Evolutionary conservation across 1,284 basidiomycete genomes (phyloP), one percentile per base, ranked within the genome.

Genomic region (Mycosarcoma mackinlayi): DNA sequence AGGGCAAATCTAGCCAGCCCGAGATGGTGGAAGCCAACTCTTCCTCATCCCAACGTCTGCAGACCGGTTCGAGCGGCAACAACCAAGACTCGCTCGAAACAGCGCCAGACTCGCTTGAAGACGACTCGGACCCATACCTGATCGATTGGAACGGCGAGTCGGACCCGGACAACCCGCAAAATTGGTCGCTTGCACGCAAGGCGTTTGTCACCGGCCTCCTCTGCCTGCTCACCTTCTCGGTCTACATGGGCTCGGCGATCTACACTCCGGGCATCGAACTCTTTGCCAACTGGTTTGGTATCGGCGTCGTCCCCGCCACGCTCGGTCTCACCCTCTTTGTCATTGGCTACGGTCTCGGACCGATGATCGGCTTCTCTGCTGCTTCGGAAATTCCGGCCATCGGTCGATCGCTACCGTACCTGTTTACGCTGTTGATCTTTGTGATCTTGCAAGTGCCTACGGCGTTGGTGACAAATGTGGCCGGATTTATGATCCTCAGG

Each of bases 201-300:
- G 18, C 50, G 24, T 81, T 80, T 8, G 75, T 83, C 54, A 79
- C 71, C 8, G 48, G 41, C 21, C 50, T 79, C 13, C 68, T 84
- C 38, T 76, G 71, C 34, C 53, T 82, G 13, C 69, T 84, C 39
- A 79, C 82, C 6, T 82, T 87, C 34, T 87, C 88, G 67, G 84
- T 86, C 3, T 89, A 88, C 77, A 84, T 88, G 56, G 88, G 89
- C 16, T 86, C 85, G 48, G 85, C 85, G 4, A 87, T 88, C 39
- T 85, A 84, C 35, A 87, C 88, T 0, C 88, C 88, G 1, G 86
- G 86, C 0, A 80, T 88, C 27, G 77, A 87, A 24, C 85, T 14
- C 62, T 86, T 61, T 78, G 83, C 19, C 85, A 10, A 24, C 11
- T 55, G 59, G 13, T 77, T 73, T 28, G 13, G 47, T 23, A 49